A percentile compares a stretch with the other conserved stretches of the same genome.
Evolutionary conservation across 495 filamentous ascomycete species (phyloP).

Genomic region (Umbilicaria muhlenbergii): DNA sequence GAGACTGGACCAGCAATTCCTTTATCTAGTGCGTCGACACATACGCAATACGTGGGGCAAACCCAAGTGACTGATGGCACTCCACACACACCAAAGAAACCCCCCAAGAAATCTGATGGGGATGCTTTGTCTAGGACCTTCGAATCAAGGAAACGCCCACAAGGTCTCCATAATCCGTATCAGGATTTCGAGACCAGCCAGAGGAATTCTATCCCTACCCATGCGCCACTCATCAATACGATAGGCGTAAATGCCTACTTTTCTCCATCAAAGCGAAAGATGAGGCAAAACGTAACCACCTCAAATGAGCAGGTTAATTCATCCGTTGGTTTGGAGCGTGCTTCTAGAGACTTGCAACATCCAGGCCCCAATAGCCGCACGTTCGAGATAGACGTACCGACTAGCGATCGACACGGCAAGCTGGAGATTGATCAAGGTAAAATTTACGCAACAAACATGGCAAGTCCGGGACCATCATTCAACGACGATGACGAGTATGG

Average conservation of each 20-base stretch:
- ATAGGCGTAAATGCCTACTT: constrained; percentile 12
- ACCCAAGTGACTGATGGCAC: constrained; percentile 4
- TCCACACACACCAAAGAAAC: constrained; percentile 3
- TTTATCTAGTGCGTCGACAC: neutral
- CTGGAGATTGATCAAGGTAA: constrained; percentile 18
- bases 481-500: constrained; percentile 41
- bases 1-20: neutral
- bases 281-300: no score
- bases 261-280: constrained; percentile 6
- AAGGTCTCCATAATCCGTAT: neutral
- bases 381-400: constrained; percentile 1
- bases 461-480: constrained; percentile 16
- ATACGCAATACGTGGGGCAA: constrained; percentile 14
- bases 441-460: constrained; percentile 32
- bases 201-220: constrained; percentile 6
- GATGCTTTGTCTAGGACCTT: no score
- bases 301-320: neutral
- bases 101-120: no score
- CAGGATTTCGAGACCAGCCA: neutral
- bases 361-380: constrained; percentile 9
- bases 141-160: neutral
- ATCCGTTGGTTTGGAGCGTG: constrained; percentile 1
- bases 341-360: constrained; percentile 9
- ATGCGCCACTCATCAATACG: constrained; percentile 4
- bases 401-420: constrained; percentile 8